Evolutionary conservation across 306 rosid species (phyloP).

Genomic region (Morella rubra): DNA sequence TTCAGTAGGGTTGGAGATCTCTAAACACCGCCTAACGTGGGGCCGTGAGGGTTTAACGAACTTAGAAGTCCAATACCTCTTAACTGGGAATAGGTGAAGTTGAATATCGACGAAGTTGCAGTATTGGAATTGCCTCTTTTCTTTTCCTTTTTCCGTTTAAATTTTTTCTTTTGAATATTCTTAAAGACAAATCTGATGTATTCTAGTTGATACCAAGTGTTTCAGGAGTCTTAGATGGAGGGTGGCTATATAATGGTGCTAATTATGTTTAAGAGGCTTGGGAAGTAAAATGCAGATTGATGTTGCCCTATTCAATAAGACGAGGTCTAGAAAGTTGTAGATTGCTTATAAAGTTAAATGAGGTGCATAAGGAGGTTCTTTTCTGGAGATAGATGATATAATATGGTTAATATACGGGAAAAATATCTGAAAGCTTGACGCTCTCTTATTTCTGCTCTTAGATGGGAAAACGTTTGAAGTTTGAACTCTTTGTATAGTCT

Average conservation of each 20-base stretch:
- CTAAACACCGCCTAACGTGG: background rate
- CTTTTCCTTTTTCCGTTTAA: background rate
- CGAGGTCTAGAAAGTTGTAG: background rate
- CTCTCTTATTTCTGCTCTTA: background rate
- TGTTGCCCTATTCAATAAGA: background rate
- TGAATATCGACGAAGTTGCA: background rate
- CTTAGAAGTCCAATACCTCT: background rate
- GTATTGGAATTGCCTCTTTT: background rate
- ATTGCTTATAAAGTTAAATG: background rate
- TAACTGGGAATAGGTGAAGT: background rate
- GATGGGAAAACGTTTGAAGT: background rate
- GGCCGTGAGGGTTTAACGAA: background rate
- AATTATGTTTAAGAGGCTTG: background rate
- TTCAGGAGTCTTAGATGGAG: background rate
- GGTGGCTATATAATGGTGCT: background rate
- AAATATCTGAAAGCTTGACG: background rate
- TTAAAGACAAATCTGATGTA: background rate
- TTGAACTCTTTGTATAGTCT: background rate
- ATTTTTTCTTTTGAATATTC: background rate
- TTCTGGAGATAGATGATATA: background rate
- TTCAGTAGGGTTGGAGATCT: background rate
- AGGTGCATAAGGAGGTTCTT: background rate
- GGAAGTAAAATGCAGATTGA: background rate
- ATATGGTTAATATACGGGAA: background rate
- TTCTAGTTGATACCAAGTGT: background rate